Base-by-base conservation (phyloP, 805 yeast genomes). In the Isabelozyma gotoi region DNA sequence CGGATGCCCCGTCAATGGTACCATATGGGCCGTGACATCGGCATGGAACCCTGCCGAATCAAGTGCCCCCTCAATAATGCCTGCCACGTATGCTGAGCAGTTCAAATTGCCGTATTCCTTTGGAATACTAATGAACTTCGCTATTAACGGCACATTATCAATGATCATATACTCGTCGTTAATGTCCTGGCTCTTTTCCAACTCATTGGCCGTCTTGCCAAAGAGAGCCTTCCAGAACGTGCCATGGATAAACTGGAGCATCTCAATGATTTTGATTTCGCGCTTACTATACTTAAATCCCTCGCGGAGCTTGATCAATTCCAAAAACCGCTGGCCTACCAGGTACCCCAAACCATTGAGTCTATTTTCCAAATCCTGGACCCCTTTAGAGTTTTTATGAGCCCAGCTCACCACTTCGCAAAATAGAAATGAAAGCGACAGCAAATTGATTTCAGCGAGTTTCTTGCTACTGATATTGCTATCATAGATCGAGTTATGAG, bases 81-180 rank as follows among this genome's bases (percentile, higher is more conserved):
- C 96, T 0, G 96, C 96, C 1, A 84, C 79, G 57, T 85, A 87
- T 0, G 96, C 91, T 12, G 85, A 82, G 56, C 94, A 86, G 57
- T 85, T 87, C 55, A 88, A 73, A 48, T 82, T 82, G 8, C 86
- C 82, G 57, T 84, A 81, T 50, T 89, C 96, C 51, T 78, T 80
- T 2, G 96, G 96, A 4, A 86, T 83, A 21, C 87, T 80, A 8
- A 89, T 80, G 57, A 74, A 89, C 52, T 78, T 79, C n/a, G 87
- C 74, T 33, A 88, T 71, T 37, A 86, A 53, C 5, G 96, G 96
- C 11, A 72, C 60, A 53, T 83, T 80, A 59, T 89, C 96, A 14
- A 81, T 81, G 46, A 89, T 85, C 96, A 89, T 88, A 52, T 74
- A 80, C 57, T 79, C 82, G 50, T 83, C 83, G 45, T 79, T 81